Evolutionary conservation across 164 flowering plant genomes (phyloP).

Genomic region (Chimonanthus praecox): DNA sequence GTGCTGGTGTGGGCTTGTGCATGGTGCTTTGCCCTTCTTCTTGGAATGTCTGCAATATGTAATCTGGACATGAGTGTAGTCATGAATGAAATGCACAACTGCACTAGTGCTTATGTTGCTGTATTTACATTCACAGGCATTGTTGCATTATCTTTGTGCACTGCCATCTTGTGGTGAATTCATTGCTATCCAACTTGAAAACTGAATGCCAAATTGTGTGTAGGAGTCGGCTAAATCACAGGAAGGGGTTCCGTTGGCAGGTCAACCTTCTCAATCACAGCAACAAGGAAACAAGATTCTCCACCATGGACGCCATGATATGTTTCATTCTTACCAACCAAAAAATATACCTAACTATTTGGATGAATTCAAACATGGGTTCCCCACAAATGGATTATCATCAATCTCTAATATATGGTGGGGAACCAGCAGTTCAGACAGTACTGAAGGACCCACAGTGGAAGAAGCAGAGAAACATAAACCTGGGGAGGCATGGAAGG

Average conservation of each 20-base stretch:
- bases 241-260: constrained; percentile 8
- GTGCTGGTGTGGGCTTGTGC: background rate
- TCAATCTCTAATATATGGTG: constrained; percentile 51
- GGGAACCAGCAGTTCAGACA: constrained; percentile 35
- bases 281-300: constrained; percentile 31
- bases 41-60: background rate
- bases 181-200: constrained; percentile 23
- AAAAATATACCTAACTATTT: constrained; percentile 20
- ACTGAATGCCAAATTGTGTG: constrained; percentile 10
- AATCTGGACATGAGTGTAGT: background rate
- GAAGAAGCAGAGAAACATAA: constrained; percentile 17
- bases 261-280: constrained; percentile 13
- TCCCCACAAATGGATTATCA: constrained; percentile 63
- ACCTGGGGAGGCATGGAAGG: constrained; percentile 7
- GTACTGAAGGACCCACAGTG: constrained; percentile 11
- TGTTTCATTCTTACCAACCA: constrained; percentile 15
- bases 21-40: background rate
- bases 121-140: background rate
- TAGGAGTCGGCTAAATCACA: constrained; percentile 18
- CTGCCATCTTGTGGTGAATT: background rate
- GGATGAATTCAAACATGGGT: constrained; percentile 73
- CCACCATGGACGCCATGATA: constrained; percentile 18
- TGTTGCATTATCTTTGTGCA: background rate
- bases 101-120: background rate
- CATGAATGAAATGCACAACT: background rate